These are phyloP conservation scores for Microcyclospora tardicrescens DNA, from an alignment of 2,329 filamentous ascomycete species.

Conservation along the genomic window DNA sequence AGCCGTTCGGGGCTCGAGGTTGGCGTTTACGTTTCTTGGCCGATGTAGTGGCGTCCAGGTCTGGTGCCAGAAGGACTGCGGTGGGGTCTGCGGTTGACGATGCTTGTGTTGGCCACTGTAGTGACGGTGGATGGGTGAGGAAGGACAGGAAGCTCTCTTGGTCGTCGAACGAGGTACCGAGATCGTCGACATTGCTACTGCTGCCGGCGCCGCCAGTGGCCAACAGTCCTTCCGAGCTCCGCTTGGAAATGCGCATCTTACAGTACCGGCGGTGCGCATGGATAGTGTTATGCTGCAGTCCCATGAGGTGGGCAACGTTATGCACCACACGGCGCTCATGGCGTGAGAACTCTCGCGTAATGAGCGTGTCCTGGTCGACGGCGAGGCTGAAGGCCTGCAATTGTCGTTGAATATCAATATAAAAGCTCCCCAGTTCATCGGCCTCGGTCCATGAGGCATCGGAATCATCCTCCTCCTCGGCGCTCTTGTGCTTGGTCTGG, in stretches of 20 bases:
- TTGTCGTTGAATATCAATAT: not conserved
- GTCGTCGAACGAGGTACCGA: too few species aligned
- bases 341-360: not conserved
- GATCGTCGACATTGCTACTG: too few species aligned
- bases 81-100: not conserved
- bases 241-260: not conserved
- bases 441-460: not conserved
- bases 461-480: not conserved
- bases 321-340: not conserved
- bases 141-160: too few species aligned
- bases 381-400: slow-evolving; percentile 1
- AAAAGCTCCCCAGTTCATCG: not conserved
- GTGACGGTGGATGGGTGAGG: not conserved
- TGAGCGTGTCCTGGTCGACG: not conserved
- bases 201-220: too few species aligned
- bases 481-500: not conserved
- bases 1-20: not conserved
- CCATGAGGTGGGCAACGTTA: not conserved
- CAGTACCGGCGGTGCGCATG: not conserved
- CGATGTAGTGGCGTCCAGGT: not conserved
- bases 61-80: not conserved
- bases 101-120: not conserved
- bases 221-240: not conserved
- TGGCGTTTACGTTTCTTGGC: not conserved
- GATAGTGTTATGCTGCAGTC: not conserved